These are phyloP conservation scores for Hanseniaspora sp. DNA, from an alignment of 1,139 yeast species.

Conservation along the genomic window DNA sequence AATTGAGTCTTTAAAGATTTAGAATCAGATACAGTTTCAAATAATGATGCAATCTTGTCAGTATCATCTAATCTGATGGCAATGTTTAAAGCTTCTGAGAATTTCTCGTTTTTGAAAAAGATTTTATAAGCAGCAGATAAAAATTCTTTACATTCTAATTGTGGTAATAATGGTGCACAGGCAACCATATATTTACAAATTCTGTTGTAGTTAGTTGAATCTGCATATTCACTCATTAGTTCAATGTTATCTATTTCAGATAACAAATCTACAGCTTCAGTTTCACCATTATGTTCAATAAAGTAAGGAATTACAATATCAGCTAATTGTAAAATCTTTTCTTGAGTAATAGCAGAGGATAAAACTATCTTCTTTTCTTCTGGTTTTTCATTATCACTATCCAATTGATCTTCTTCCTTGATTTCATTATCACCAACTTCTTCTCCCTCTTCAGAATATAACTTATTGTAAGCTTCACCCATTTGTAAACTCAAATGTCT, in stretches of 20 bases:
- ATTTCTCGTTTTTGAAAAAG: constrained; percentile 64
- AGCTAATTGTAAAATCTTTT: constrained; percentile 51
- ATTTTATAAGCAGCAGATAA: constrained; percentile 85
- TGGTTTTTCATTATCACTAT: constrained; percentile 6
- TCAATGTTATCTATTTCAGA: constrained; percentile 83
- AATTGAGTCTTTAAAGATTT: constrained; percentile 71
- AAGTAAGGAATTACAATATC: constrained; percentile 79
- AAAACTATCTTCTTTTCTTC: constrained; percentile 23
- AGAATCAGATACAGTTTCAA: constrained; percentile 56
- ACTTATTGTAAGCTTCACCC: constrained; percentile 70
- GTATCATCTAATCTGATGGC: constrained; percentile 87
- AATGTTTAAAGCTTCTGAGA: constrained; percentile 79
- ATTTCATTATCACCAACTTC: constrained; percentile 18
- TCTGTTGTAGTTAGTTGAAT: constrained; percentile 70
- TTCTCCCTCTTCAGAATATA: constrained; percentile 47
- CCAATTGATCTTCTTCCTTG: constrained; percentile 19
- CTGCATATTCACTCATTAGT: constrained; percentile 71
- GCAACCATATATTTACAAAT: constrained; percentile 91
- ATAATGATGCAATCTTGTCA: constrained; percentile 63
- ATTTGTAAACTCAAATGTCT: constrained; percentile 92
- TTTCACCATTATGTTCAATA: constrained; percentile 91
- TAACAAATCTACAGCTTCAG: constrained; percentile 91
- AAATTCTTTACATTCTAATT: constrained; percentile 83
- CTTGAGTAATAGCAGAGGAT: constrained; percentile 28
- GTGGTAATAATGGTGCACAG: constrained; percentile 89